Evolutionary conservation across 768 basidiomycete genomes (phyloP).

Genomic region (Nidularia pulvinata): DNA sequence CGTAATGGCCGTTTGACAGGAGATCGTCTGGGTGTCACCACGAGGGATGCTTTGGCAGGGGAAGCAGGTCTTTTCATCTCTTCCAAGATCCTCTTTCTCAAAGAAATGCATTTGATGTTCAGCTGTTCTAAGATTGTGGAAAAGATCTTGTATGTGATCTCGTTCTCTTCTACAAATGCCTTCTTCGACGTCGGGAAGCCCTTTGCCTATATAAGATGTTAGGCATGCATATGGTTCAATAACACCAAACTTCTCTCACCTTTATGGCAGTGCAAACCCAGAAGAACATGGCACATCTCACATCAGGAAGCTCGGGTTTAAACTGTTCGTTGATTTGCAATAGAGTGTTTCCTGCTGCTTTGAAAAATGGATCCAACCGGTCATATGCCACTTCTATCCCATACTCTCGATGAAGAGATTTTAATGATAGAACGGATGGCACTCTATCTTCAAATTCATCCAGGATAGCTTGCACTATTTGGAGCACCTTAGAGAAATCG

Average conservation of each 20-base stretch:
- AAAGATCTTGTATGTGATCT: neutral
- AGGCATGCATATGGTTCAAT: neutral
- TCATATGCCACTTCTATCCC: neutral
- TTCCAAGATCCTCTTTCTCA: too few relatives aligned
- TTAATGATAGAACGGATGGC: neutral
- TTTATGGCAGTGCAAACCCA: slow-evolving; percentile 1
- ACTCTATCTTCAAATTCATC: neutral
- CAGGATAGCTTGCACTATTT: neutral
- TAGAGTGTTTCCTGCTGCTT: slow-evolving; percentile 1
- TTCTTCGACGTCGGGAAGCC: neutral
- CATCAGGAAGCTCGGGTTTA: neutral
- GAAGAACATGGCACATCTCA: neutral
- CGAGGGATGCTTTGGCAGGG: too few relatives aligned
- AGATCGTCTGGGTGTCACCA: neutral
- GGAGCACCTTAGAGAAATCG: neutral
- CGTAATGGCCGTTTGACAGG: neutral
- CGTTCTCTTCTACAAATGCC: slow-evolving; percentile 1
- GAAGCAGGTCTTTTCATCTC: too few relatives aligned
- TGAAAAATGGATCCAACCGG: neutral
- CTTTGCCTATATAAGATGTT: neutral
- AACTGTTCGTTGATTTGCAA: neutral
- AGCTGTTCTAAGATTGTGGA: neutral
- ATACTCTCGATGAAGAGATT: neutral
- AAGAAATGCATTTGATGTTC: neutral
- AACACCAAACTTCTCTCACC: neutral